Evolutionary conservation across 148 eudicot genomes (phyloP).

Genomic region (Rheum nobile): DNA sequence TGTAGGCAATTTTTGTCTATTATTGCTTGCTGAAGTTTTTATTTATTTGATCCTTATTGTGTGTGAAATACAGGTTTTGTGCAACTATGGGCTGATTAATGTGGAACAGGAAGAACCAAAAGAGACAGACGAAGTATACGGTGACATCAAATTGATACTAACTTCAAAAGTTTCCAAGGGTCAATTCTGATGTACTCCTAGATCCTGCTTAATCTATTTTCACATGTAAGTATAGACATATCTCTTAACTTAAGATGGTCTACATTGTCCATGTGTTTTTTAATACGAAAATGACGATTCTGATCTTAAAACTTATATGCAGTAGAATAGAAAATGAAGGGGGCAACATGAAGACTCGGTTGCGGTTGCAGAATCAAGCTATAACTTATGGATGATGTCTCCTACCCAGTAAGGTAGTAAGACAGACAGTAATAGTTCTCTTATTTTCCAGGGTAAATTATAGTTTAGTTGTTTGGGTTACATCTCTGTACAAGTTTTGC

Average conservation of each 20-base stretch:
- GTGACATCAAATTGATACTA: conserved; percentile 50
- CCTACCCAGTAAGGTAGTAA: neutral
- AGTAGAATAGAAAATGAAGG: neutral
- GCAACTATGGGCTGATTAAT: conserved; percentile 38
- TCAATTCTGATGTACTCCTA: conserved; percentile 1
- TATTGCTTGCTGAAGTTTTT: neutral
- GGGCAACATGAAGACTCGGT: neutral
- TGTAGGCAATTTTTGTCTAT: neutral
- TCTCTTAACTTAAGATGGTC: neutral
- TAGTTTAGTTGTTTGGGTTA: neutral
- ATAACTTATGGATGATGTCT: no score
- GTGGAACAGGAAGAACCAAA: conserved; percentile 50
- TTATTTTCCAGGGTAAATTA: neutral
- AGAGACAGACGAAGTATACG: conserved; percentile 56
- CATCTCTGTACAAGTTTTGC: neutral
- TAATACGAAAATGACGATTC: neutral
- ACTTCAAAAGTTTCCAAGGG: conserved; percentile 30
- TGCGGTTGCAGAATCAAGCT: neutral
- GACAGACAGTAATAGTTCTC: neutral
- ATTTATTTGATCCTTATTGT: neutral
- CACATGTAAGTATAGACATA: neutral
- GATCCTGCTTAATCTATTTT: neutral
- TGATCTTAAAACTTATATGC: neutral
- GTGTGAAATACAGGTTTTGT: conserved; percentile 41
- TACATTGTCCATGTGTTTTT: neutral